A percentile compares a stretch with the other conserved stretches of the same genome.
phyloP scores from a whole-genome alignment of 192 early-diverging fungal species.

The Spizellomyces punctatus region DNA sequence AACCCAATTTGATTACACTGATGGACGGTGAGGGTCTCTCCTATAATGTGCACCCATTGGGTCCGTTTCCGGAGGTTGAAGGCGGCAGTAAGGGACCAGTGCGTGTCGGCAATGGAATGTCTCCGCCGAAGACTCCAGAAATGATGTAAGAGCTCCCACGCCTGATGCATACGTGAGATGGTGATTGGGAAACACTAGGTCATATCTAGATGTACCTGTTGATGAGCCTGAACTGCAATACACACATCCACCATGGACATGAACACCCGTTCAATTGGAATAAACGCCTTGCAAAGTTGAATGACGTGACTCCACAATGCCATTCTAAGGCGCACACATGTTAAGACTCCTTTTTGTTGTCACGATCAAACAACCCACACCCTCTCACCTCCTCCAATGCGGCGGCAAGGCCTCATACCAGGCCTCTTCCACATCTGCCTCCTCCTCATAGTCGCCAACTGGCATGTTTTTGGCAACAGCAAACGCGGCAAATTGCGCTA shows the following conservation, averaged over 20 bases:
- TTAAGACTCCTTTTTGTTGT: neutral
- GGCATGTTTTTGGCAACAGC: constrained; percentile 13
- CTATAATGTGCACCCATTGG: neutral
- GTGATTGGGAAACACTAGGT: neutral
- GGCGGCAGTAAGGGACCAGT: neutral
- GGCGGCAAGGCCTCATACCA: constrained; percentile 14
- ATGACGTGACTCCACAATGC: constrained; percentile 5
- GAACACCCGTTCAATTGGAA: neutral
- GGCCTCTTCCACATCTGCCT: constrained; percentile 14
- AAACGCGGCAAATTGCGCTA: constrained; percentile 16
- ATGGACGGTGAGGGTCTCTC: neutral
- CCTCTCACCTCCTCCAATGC: neutral
- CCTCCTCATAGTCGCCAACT: neutral
- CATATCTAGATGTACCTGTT: neutral
- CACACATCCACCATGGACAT: constrained; percentile 4
- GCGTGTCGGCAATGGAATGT: neutral
- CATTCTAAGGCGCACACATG: neutral
- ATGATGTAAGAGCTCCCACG: constrained; percentile 5
- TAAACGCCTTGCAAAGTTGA: constrained; percentile 6
- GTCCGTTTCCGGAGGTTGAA: neutral
- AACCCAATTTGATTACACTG: neutral
- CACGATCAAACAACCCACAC: neutral
- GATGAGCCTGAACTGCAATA: neutral
- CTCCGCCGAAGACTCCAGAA: neutral
- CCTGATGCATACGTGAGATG: neutral